Evolutionary conservation across 2,329 filamentous ascomycete genomes (phyloP).

Genomic region (Fusarium sp.): DNA sequence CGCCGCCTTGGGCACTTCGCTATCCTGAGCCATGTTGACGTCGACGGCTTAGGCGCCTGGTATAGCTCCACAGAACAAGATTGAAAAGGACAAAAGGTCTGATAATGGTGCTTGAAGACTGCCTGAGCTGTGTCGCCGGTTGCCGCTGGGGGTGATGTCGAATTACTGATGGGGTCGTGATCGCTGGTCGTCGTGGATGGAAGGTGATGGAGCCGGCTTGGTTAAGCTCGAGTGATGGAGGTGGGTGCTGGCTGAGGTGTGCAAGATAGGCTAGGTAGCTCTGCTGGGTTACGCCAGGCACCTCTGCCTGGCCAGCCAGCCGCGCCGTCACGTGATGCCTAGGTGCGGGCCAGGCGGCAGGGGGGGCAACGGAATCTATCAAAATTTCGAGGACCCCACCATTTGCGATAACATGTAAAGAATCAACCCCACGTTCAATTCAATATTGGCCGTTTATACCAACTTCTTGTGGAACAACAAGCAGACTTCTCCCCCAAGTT

Average conservation of each 20-base stretch:
- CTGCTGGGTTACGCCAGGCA: conserved; percentile 59
- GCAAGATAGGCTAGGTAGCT: conserved; percentile 46
- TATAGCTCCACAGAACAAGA: conserved; percentile 39
- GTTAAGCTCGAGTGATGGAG: conserved; percentile 49
- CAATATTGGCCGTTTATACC: conserved; percentile 8
- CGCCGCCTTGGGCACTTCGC: conserved; percentile 83
- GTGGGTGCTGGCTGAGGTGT: conserved; percentile 29
- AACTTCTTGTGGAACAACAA: neutral
- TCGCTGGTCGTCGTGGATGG: conserved; percentile 48
- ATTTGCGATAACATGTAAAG: conserved; percentile 24
- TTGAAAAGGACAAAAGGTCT: conserved; percentile 23
- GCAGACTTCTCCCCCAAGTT: neutral
- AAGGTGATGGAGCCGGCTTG: conserved; percentile 53
- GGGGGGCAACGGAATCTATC: conserved; percentile 46
- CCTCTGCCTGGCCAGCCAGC: conserved; percentile 55
- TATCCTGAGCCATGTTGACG: conserved; percentile 89
- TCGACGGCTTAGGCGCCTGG: conserved; percentile 45
- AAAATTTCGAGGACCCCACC: conserved; percentile 48
- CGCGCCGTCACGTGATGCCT: conserved; percentile 48
- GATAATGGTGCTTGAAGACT: conserved; percentile 5
- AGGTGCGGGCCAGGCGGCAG: neutral
- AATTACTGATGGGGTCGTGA: conserved; percentile 37
- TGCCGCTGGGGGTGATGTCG: conserved; percentile 21
- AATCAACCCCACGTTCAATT: conserved; percentile 39
- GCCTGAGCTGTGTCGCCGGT: conserved; percentile 18